These are phyloP conservation scores for Elsinoe necatrix DNA, from an alignment of 2,329 filamentous ascomycete genomes.

Conservation along the genomic window DNA sequence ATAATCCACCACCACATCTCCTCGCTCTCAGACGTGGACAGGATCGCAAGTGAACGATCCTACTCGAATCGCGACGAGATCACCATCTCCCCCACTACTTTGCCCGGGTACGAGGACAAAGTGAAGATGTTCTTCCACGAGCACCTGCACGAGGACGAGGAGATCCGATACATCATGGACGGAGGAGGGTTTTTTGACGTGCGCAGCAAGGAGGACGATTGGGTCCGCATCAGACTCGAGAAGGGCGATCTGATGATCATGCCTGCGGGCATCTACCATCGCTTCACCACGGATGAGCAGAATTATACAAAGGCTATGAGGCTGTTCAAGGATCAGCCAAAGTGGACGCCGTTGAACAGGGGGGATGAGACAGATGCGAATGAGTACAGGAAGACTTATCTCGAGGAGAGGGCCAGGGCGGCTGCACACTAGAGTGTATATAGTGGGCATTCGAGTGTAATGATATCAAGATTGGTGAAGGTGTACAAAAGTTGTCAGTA, in stretches of 20 bases:
- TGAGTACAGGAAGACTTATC: conserved; percentile 67
- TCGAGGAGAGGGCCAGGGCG: conserved; percentile 36
- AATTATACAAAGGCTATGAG: conserved; percentile 96
- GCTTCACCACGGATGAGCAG: conserved; percentile 86
- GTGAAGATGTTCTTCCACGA: conserved; percentile 91
- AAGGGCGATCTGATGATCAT: conserved; percentile 89
- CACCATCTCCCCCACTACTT: conserved; percentile 72
- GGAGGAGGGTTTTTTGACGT: conserved; percentile 93
- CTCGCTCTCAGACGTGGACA: conserved; percentile 58
- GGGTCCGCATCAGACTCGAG: conserved; percentile 77
- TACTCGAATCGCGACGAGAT: conserved; percentile 97
- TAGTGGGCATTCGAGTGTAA: neutral
- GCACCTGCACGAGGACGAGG: conserved; percentile 96
- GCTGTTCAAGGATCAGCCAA: conserved; percentile 95
- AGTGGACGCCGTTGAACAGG: conserved; percentile 92
- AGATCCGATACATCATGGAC: conserved; percentile 88
- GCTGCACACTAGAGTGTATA: neutral
- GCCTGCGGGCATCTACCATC: conserved; percentile 91
- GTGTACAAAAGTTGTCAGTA: neutral
- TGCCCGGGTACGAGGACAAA: conserved; percentile 86
- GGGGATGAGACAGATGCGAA: conserved; percentile 69
- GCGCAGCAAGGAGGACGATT: conserved; percentile 69
- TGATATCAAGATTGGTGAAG: neutral
- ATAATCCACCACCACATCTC: conserved; percentile 69
- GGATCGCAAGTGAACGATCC: conserved; percentile 62